Percentiles rank a stretch among this genome's conserved stretches.
Conservation (phyloP, 2,329 filamentous ascomycete species). For the Didymella arachidicola region DNA sequence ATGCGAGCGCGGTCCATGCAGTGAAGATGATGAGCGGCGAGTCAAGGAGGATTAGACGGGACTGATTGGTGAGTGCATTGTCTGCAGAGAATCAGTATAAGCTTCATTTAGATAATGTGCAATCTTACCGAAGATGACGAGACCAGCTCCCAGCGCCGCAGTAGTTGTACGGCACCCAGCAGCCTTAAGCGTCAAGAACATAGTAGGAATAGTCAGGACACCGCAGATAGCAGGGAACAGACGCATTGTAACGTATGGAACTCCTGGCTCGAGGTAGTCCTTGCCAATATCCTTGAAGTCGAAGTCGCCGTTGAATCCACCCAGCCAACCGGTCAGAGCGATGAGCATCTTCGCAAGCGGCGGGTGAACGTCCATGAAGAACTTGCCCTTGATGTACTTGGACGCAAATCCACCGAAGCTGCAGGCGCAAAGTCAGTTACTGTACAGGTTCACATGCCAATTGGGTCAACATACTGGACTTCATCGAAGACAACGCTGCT, state of each 20-base stretch:
- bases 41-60: constrained; percentile 93
- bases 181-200: constrained; percentile 94
- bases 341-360: constrained; percentile 96
- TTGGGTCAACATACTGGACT: constrained; percentile 80
- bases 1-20: constrained; percentile 87
- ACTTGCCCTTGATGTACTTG: constrained; percentile 98
- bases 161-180: constrained; percentile 87
- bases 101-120: not conserved
- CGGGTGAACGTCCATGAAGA: constrained; percentile 99
- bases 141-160: constrained; percentile 79
- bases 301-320: constrained; percentile 93
- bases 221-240: constrained; percentile 89
- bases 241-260: constrained; percentile 98
- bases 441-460: not conserved
- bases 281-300: constrained; percentile 99
- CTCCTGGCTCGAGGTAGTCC: constrained; percentile 92
- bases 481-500: constrained; percentile 98
- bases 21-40: constrained; percentile 94
- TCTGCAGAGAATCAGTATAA: constrained; percentile 62
- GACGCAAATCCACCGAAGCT: constrained; percentile 98
- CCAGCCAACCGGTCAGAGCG: constrained; percentile 91
- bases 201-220: constrained; percentile 84
- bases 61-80: constrained; percentile 94
- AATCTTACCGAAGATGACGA: constrained; percentile 84
- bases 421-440: constrained; percentile 33